Conservation (phyloP, 306 rosid genomes). For the Fragaria nilgerrensis region DNA sequence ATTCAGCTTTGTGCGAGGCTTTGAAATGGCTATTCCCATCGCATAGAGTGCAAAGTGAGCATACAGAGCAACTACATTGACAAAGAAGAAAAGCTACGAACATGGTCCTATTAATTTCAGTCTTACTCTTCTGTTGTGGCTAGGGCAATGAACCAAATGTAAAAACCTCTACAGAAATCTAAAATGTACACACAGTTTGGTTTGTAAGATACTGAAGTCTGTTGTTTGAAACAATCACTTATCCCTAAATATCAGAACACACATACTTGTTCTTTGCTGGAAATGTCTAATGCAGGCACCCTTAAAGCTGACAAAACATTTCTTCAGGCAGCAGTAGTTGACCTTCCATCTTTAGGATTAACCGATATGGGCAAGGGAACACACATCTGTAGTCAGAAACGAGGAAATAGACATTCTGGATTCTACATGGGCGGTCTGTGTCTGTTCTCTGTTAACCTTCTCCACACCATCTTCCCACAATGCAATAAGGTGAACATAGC, state of each 20-base stretch:
- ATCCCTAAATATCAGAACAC: not conserved
- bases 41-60: not conserved
- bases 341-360: not conserved
- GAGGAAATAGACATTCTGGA: conserved; percentile 15
- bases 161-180: not conserved
- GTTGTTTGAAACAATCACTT: not conserved
- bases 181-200: too few species aligned
- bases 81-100: not conserved
- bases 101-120: not conserved
- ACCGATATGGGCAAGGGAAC: not conserved
- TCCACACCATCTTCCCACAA: conserved; percentile 88
- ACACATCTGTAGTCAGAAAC: not conserved
- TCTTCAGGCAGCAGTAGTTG: not conserved
- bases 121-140: not conserved
- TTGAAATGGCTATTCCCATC: too few species aligned
- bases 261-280: not conserved
- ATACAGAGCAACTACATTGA: not conserved
- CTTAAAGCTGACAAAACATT: not conserved
- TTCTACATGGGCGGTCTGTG: conserved; percentile 37
- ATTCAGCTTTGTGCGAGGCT: too few species aligned
- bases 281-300: not conserved
- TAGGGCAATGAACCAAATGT: not conserved
- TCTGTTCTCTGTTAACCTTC: conserved; percentile 61
- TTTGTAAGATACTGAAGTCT: not conserved
- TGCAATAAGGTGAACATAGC: conserved; percentile 55